Percentiles rank a stretch among this genome's conserved stretches.
Conservation (phyloP, 176 grass and related monocot species). For the Pharus latifolius region DNA sequence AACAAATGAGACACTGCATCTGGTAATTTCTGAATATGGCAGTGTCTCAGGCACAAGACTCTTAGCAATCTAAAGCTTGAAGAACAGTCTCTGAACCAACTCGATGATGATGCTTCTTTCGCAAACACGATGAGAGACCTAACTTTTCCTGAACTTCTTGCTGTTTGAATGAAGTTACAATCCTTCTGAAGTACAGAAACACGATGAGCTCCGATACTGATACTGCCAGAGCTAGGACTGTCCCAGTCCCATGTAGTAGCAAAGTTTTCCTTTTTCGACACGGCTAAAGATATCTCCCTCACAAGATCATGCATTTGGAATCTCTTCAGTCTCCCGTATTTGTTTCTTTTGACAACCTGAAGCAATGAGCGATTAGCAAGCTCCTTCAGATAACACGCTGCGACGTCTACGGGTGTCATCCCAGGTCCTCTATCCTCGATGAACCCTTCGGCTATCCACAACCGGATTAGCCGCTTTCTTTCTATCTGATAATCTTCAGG, state of each 20-base stretch:
- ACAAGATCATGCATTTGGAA: conserved; percentile 40
- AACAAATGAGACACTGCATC: conserved; percentile 24
- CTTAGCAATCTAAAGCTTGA: conserved; percentile 27
- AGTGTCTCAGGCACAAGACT: conserved; percentile 11
- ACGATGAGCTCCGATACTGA: background rate
- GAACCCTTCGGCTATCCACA: conserved; percentile 46
- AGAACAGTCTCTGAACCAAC: conserved; percentile 15
- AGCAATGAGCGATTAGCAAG: conserved; percentile 22
- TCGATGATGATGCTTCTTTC: background rate
- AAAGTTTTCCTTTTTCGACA: conserved; percentile 29
- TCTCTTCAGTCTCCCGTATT: conserved; percentile 15
- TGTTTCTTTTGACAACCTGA: conserved; percentile 15
- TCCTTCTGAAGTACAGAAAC: conserved; percentile 14
- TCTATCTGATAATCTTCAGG: conserved; percentile 33
- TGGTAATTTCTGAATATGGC: conserved; percentile 23
- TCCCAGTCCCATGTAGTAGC: background rate
- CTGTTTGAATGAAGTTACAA: background rate
- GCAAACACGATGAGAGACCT: conserved; percentile 16
- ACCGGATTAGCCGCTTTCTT: conserved; percentile 20
- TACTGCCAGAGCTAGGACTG: background rate
- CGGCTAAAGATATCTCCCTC: conserved; percentile 21
- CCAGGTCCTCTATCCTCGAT: conserved; percentile 17
- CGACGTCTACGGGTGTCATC: conserved; percentile 16
- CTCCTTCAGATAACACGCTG: conserved; percentile 26
- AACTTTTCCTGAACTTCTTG: background rate